These are phyloP conservation scores for Colletotrichum echinochloae DNA, from an alignment of 2,329 filamentous ascomycete species.

Conservation along the genomic window DNA sequence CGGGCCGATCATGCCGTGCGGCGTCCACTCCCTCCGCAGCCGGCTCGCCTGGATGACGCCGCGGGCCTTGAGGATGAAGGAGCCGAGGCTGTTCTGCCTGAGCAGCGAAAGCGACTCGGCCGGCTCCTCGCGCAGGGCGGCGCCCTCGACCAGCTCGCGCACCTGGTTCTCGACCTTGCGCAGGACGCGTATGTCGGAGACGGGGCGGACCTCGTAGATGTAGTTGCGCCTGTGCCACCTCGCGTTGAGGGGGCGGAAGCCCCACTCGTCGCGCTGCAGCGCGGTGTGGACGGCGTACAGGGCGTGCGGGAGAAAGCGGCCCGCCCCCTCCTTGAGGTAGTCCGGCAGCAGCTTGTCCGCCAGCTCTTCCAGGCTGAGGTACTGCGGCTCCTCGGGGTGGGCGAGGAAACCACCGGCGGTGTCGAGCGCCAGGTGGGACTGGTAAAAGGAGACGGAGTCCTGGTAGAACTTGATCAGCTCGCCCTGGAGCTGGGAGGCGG, in stretches of 20 bases:
- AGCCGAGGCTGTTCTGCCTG: constrained; percentile 51
- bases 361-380: constrained; percentile 65
- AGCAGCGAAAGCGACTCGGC: constrained; percentile 25
- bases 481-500: constrained; percentile 53
- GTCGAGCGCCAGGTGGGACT: constrained; percentile 61
- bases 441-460: constrained; percentile 59
- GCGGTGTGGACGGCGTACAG: constrained; percentile 79
- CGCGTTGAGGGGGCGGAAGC: constrained; percentile 66
- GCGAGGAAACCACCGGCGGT: constrained; percentile 57
- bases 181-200: constrained; percentile 62
- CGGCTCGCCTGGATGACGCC: constrained; percentile 65
- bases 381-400: constrained; percentile 51
- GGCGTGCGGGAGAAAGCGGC: constrained; percentile 58
- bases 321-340: constrained; percentile 50
- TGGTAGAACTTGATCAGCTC: constrained; percentile 62
- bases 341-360: constrained; percentile 57
- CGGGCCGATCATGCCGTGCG: constrained; percentile 62
- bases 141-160: constrained; percentile 63
- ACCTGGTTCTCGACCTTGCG: constrained; percentile 63
- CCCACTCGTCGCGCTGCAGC: constrained; percentile 69
- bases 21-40: constrained; percentile 59
- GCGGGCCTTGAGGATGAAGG: constrained; percentile 64
- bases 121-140: constrained; percentile 32
- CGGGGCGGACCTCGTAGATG: constrained; percentile 56
- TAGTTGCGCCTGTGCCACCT: constrained; percentile 41